These are phyloP conservation scores for Cicer arietinum DNA, from an alignment of 306 rosid genomes.

Conservation along the genomic window DNA sequence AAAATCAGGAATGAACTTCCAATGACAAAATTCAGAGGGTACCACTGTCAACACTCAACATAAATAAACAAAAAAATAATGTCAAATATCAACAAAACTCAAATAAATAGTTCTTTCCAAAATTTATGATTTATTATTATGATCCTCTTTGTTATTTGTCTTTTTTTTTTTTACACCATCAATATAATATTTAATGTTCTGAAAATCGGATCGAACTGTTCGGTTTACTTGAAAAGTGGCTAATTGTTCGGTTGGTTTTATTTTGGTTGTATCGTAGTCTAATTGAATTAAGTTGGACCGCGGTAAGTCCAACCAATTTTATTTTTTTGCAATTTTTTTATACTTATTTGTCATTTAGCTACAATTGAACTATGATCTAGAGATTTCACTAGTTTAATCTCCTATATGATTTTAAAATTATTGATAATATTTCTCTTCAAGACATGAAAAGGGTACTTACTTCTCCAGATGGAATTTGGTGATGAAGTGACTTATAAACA, in stretches of 20 bases:
- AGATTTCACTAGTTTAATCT: no score
- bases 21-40: constrained; percentile 73
- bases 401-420: no score
- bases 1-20: constrained; percentile 83
- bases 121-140: not conserved
- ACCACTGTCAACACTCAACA: constrained; percentile 58
- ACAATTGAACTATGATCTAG: no score
- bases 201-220: no score
- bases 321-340: no score
- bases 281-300: no score
- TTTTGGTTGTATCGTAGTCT: no score
- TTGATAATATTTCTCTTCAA: no score
- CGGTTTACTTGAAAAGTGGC: no score
- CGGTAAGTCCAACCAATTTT: no score
- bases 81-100: not conserved
- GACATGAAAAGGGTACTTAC: constrained; percentile 27
- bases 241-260: no score
- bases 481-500: constrained; percentile 58
- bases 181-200: not conserved
- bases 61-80: constrained; percentile 13
- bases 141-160: not conserved
- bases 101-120: not conserved
- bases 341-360: no score
- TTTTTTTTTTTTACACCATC: not conserved
- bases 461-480: constrained; percentile 43